Conservation (phyloP, 2,329 filamentous ascomycete species). For the Venturia asperata region DNA sequence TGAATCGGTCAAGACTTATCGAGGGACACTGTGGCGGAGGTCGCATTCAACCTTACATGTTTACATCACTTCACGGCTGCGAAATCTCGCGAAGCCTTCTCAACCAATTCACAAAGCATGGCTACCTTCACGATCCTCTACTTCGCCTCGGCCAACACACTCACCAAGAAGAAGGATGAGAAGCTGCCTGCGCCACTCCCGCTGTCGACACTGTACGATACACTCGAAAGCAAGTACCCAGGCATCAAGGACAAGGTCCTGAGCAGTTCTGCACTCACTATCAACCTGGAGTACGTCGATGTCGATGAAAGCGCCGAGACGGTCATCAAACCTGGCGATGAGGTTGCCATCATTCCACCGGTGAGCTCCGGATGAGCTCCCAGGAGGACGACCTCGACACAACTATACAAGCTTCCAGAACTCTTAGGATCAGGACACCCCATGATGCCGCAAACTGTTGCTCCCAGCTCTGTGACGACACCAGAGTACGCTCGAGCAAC, state of each 20-base stretch:
- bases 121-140: conserved; percentile 66
- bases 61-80: no score
- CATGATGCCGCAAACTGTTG: no score
- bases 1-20: no score
- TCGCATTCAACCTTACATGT: no score
- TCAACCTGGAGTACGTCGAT: conserved; percentile 78
- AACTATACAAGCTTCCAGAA: no score
- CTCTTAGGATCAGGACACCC: no score
- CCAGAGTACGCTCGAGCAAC: no score
- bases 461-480: no score
- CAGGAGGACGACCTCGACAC: no score
- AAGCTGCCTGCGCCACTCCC: conserved; percentile 58
- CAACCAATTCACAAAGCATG: conserved; percentile 26
- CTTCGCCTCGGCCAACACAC: conserved; percentile 68
- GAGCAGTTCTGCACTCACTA: conserved; percentile 64
- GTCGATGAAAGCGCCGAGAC: conserved; percentile 42
- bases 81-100: no score
- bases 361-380: conserved; percentile 66
- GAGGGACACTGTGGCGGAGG: no score
- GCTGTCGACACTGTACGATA: conserved; percentile 55
- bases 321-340: conserved; percentile 63
- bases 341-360: conserved; percentile 81
- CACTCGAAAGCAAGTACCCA: conserved; percentile 61
- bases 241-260: conserved; percentile 65
- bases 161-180: conserved; percentile 62